Conservation (phyloP, 2,329 filamentous ascomycete genomes). For the Trichoderma brevicompactum region DNA sequence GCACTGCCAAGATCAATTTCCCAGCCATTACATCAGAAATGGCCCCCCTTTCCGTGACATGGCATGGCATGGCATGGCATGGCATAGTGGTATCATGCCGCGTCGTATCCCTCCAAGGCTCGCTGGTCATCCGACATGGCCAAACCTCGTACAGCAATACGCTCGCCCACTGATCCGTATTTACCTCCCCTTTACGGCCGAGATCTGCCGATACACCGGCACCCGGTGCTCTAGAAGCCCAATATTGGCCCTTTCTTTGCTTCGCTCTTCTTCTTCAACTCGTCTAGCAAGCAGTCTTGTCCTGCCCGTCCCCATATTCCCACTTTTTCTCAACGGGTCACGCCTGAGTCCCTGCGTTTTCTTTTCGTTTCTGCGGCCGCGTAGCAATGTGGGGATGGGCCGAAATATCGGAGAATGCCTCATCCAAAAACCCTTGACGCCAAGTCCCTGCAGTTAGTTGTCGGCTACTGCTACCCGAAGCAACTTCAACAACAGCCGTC, state of each 20-base stretch:
- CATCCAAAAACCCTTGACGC: neutral
- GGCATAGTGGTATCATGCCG: conserved; percentile 19
- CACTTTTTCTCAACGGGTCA: conserved; percentile 2
- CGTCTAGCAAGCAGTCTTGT: neutral
- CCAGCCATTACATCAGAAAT: conserved; percentile 7
- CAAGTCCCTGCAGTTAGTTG: neutral
- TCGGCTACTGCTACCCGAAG: neutral
- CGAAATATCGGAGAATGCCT: neutral
- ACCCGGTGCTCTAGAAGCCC: conserved; percentile 3
- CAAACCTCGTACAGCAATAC: conserved; percentile 23
- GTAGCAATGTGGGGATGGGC: conserved; percentile 6
- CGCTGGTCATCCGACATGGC: conserved; percentile 22
- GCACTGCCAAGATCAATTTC: conserved; percentile 12
- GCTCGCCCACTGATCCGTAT: conserved; percentile 17
- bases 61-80: conserved; percentile 13
- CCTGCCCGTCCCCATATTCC: neutral
- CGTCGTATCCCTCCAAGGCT: conserved; percentile 18
- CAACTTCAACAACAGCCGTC: neutral
- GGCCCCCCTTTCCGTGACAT: conserved; percentile 10
- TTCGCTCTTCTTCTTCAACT: neutral
- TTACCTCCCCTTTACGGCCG: conserved; percentile 24
- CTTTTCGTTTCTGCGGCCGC: neutral
- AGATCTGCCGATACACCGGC: conserved; percentile 17
- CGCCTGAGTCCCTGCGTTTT: neutral
- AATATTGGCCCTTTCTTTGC: neutral